Conservation (phyloP, 2,329 filamentous ascomycete species). For the Diaporthe citri region DNA sequence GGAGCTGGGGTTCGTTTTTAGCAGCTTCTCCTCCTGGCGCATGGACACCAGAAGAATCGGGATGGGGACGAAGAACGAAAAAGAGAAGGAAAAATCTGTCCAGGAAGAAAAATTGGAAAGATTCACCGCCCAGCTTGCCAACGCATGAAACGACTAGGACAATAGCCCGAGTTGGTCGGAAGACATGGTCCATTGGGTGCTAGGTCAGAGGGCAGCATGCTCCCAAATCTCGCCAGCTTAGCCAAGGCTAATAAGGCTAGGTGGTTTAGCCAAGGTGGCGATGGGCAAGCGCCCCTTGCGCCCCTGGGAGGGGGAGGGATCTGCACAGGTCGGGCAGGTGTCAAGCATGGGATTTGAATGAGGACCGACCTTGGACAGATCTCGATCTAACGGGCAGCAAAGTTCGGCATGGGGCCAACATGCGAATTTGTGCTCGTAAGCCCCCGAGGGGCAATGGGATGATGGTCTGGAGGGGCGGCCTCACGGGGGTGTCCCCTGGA, state of each 20-base stretch:
- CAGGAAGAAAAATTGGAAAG: neutral
- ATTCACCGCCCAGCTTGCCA: conserved; percentile 12
- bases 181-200: conserved; percentile 18
- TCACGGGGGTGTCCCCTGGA: conserved; percentile 10
- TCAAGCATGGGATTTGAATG: conserved; percentile 29
- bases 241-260: conserved; percentile 27
- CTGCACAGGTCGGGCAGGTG: conserved; percentile 22
- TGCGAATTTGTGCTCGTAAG: neutral
- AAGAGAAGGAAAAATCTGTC: neutral
- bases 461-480: conserved; percentile 19
- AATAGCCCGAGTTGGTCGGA: conserved; percentile 18
- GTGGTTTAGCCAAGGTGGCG: conserved; percentile 12
- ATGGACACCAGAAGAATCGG: neutral
- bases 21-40: neutral
- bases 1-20: conserved; percentile 3
- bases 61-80: neutral
- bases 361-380: conserved; percentile 19
- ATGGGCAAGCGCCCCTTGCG: conserved; percentile 23
- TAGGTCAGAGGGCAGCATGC: conserved; percentile 10
- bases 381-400: conserved; percentile 13
- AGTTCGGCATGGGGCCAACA: conserved; percentile 26
- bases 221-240: conserved; percentile 21
- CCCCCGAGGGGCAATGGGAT: neutral
- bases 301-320: neutral
- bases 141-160: conserved; percentile 26